Percentiles rank a stretch among this genome's conserved stretches.
Evolutionary conservation across 352 stramenopile species (phyloP).

Genomic region (Phytophthora agathidicida): DNA sequence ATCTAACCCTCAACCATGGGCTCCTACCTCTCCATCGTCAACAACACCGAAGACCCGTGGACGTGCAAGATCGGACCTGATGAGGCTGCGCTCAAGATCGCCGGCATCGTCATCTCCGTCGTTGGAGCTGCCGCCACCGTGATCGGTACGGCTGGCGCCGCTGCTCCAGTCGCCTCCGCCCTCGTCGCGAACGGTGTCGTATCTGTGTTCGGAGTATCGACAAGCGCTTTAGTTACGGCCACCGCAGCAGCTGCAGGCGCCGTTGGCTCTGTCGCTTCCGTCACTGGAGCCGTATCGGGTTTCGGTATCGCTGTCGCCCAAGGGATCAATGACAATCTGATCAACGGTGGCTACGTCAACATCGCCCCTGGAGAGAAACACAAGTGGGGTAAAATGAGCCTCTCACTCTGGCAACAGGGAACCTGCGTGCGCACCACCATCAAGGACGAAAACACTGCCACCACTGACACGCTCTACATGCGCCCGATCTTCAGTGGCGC

Average conservation of each 20-base stretch:
- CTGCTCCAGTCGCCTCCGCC: conserved; percentile 31
- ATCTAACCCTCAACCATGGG: conserved; percentile 32
- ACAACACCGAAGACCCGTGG: conserved; percentile 48
- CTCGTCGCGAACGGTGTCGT: conserved; percentile 34
- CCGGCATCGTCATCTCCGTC: conserved; percentile 33
- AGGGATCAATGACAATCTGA: conserved; percentile 41
- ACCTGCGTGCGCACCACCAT: conserved; percentile 46
- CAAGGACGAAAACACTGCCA: conserved; percentile 38
- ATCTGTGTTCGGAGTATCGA: conserved; percentile 41
- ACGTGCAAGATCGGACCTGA: conserved; percentile 49
- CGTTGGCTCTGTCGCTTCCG: conserved; percentile 17
- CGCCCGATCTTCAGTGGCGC: conserved; percentile 54
- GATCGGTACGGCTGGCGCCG: conserved; percentile 35
- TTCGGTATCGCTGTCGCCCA: conserved; percentile 45
- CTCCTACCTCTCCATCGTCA: conserved; percentile 54
- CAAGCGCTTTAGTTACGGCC: conserved; percentile 25
- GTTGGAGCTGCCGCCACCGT: conserved; percentile 28
- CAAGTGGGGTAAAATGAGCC: conserved; percentile 47
- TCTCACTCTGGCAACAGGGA: conserved; percentile 59
- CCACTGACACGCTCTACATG: conserved; percentile 48
- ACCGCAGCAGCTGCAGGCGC: conserved; percentile 19
- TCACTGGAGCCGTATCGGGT: conserved; percentile 35
- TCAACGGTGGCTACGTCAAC: conserved; percentile 35
- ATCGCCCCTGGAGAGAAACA: conserved; percentile 36
- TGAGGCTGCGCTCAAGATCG: conserved; percentile 47